Conservation (phyloP, 2,329 filamentous ascomycete species). For the Rhynchosporium agropyri region DNA sequence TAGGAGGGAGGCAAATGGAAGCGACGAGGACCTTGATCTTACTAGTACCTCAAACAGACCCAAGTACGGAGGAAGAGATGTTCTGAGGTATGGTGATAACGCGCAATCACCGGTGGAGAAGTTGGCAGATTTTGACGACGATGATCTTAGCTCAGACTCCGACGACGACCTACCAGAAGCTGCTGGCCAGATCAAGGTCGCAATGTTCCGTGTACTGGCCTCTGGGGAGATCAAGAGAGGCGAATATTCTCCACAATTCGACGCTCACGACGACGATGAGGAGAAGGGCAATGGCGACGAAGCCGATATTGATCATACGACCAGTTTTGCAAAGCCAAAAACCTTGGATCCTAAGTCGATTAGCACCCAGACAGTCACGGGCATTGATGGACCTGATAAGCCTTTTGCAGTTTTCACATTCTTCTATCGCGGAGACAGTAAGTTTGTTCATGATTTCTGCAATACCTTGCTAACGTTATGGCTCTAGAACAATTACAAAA, state of each 20-base stretch:
- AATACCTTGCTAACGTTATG: constrained; percentile 26
- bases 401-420: constrained; percentile 98
- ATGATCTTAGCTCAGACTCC: constrained; percentile 74
- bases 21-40: constrained; percentile 50
- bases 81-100: constrained; percentile 80
- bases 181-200: constrained; percentile 96
- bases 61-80: constrained; percentile 46
- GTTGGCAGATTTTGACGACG: constrained; percentile 63
- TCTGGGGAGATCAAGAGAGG: constrained; percentile 97
- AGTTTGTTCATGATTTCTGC: constrained; percentile 46
- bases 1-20: constrained; percentile 55
- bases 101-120: constrained; percentile 74
- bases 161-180: constrained; percentile 87
- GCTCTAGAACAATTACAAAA: constrained; percentile 87
- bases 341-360: constrained; percentile 95
- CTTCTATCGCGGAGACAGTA: constrained; percentile 93
- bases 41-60: constrained; percentile 39
- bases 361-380: constrained; percentile 98
- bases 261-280: constrained; percentile 93
- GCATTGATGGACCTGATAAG: constrained; percentile 92
- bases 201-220: constrained; percentile 91
- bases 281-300: constrained; percentile 60
- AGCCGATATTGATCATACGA: constrained; percentile 91
- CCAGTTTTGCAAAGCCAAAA: constrained; percentile 96
- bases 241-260: constrained; percentile 97